Evolutionary conservation across 352 stramenopile genomes (phyloP).

Genomic region (Phytophthora boehmeriae): DNA sequence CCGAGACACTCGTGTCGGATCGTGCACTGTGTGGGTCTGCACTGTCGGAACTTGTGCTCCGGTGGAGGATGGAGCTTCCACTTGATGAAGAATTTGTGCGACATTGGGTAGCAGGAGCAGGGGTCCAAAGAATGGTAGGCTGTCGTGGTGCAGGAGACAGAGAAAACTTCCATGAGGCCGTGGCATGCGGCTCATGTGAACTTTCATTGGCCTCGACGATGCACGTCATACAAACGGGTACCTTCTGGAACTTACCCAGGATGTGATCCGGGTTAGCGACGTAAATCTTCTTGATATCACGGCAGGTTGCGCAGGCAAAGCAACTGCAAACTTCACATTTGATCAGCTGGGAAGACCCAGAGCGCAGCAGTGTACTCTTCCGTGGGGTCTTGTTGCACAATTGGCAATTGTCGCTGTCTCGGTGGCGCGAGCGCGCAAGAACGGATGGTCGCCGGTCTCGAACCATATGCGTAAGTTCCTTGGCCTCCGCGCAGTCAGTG

Average conservation of each 20-base stretch:
- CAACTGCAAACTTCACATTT: constrained; percentile 56
- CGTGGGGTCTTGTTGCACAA: constrained; percentile 48
- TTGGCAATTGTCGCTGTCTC: constrained; percentile 31
- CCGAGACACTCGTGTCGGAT: constrained; percentile 20
- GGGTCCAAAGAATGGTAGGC: not conserved
- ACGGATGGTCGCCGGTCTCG: constrained; percentile 42
- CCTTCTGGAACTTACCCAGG: constrained; percentile 50
- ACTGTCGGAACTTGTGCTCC: constrained; percentile 14
- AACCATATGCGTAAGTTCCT: constrained; percentile 53
- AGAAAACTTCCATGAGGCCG: not conserved
- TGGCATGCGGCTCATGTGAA: constrained; percentile 1
- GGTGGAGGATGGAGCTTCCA: constrained; percentile 9
- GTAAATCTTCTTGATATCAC: constrained; percentile 53
- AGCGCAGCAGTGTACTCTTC: constrained; percentile 40
- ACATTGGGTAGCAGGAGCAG: not conserved
- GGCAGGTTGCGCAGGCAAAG: constrained; percentile 56
- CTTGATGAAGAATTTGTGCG: constrained; percentile 20
- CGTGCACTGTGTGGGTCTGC: constrained; percentile 16
- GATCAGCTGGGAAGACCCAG: constrained; percentile 40
- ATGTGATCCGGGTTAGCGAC: constrained; percentile 39
- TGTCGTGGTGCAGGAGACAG: constrained; percentile 1
- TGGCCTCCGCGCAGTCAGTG: constrained; percentile 55
- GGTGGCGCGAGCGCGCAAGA: constrained; percentile 31
- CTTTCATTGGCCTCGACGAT: constrained; percentile 46
- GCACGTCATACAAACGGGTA: constrained; percentile 46